Conservation (phyloP, 495 filamentous ascomycete species). For the Baudoinia panamericana region DNA sequence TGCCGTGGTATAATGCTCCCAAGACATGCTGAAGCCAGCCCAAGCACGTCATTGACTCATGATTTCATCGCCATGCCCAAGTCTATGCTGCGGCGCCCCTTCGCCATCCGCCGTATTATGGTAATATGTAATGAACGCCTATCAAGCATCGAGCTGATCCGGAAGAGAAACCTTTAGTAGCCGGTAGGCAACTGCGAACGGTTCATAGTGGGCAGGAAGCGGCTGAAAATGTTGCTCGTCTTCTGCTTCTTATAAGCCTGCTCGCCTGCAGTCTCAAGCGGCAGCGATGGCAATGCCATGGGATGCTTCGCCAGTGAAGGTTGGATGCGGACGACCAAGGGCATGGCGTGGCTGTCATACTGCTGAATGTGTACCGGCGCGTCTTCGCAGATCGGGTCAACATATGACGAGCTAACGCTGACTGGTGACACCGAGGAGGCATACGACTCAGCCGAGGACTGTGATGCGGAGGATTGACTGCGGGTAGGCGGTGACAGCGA, state of each 20-base stretch:
- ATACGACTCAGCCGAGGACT: conserved; percentile 21
- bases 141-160: neutral
- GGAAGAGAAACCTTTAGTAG: neutral
- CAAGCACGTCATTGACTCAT: conserved; percentile 1
- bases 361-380: conserved; percentile 24
- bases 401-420: conserved; percentile 17
- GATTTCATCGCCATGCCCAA: neutral
- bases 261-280: conserved; percentile 15
- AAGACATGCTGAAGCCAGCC: conserved; percentile 7
- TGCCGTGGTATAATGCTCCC: conserved; percentile 7
- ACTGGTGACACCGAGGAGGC: conserved; percentile 18
- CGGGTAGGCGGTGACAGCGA: conserved; percentile 33
- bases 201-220: conserved; percentile 25
- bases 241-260: conserved; percentile 30
- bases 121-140: no score
- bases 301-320: conserved; percentile 6
- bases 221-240: conserved; percentile 28
- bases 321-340: conserved; percentile 29
- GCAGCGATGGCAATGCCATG: conserved; percentile 4
- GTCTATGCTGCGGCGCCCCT: neutral
- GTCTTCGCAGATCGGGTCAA: conserved; percentile 21
- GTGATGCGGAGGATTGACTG: conserved; percentile 26
- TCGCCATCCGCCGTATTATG: conserved; percentile 1
- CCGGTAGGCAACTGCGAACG: conserved; percentile 7
- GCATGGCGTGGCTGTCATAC: conserved; percentile 28